Conservation (phyloP, 257 asterid species). For the Solanum gandarillasii region DNA sequence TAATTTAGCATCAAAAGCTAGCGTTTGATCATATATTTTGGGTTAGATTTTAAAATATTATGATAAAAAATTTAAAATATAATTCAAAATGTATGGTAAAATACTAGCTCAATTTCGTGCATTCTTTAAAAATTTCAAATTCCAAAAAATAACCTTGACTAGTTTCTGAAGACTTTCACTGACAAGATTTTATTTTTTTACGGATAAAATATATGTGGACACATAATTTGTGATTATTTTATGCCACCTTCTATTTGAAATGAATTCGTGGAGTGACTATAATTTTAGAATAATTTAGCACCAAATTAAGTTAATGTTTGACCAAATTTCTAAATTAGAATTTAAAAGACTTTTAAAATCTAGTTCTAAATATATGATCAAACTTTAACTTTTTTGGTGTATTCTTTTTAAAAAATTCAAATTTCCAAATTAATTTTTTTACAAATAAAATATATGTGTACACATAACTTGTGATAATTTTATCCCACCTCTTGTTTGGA, state of each 20-base stretch:
- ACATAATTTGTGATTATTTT: no score
- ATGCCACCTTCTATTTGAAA: neutral
- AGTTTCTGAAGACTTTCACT: neutral
- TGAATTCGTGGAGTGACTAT: neutral
- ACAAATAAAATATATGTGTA: neutral
- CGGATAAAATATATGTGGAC: neutral
- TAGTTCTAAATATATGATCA: no score
- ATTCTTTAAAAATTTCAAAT: neutral
- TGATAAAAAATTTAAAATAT: no score
- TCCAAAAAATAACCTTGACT: neutral
- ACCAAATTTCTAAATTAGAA: no score
- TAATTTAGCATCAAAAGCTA: neutral
- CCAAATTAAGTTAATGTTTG: neutral
- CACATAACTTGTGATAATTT: neutral
- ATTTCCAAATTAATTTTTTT: neutral
- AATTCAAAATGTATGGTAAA: neutral
- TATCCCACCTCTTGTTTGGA: neutral
- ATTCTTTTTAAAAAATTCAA: neutral
- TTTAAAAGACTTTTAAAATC: no score
- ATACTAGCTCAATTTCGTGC: neutral
- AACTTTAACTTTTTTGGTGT: neutral
- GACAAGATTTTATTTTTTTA: neutral
- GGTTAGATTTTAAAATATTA: no score
- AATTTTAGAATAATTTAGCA: neutral
- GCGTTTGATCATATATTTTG: neutral